Evolutionary conservation across 441 rosid species (phyloP).

Genomic region (Bocquillonia castaneifolia): DNA sequence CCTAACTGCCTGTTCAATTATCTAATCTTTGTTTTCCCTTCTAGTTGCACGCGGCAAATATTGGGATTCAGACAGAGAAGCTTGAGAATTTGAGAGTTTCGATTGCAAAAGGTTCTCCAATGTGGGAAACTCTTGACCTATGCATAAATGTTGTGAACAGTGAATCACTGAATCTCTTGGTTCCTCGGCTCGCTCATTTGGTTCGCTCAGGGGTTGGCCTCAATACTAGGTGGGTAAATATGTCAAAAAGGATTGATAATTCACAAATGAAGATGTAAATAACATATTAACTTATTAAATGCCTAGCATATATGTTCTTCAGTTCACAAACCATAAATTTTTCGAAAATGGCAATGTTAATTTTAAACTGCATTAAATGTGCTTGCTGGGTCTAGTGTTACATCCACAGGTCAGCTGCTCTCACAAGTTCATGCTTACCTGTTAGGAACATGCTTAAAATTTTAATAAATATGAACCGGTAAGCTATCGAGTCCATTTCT

Average conservation of each 20-base stretch:
- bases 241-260: neutral
- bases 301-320: no score
- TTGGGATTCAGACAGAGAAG: constrained; percentile 90
- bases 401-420: neutral
- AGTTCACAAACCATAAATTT: no score
- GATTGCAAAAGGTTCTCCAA: constrained; percentile 92
- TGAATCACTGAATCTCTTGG: constrained; percentile 70
- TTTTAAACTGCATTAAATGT: neutral
- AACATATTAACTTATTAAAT: no score
- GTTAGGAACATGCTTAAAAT: neutral
- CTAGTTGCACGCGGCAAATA: constrained; percentile 96
- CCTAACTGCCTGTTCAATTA: constrained; percentile 16
- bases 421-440: neutral
- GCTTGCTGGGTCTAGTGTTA: neutral
- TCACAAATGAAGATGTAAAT: no score
- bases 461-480: neutral
- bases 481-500: neutral
- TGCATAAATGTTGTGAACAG: constrained; percentile 79
- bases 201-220: constrained; percentile 95
- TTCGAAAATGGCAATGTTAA: no score
- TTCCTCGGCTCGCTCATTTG: constrained; percentile 84
- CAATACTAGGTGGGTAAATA: constrained; percentile 72
- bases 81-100: constrained; percentile 91
- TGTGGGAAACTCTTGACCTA: constrained; percentile 99
- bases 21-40: constrained; percentile 24